These are phyloP conservation scores for Phytophthora chlamydospora DNA, from an alignment of 352 stramenopile species.

Conservation along the genomic window DNA sequence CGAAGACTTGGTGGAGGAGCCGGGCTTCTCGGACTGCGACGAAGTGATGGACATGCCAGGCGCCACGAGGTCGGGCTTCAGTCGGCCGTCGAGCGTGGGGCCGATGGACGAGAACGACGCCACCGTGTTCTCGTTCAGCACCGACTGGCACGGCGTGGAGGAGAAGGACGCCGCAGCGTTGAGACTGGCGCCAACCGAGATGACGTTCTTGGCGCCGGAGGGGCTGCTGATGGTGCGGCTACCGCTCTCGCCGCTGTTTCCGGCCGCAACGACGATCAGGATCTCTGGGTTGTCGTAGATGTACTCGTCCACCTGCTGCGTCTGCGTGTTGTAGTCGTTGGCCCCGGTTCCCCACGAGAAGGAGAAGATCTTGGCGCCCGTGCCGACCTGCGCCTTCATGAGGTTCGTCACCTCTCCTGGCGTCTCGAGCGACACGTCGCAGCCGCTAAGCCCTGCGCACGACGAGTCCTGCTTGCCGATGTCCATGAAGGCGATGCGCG, in stretches of 20 bases:
- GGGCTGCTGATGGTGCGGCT: slow-evolving; percentile 65
- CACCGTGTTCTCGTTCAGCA: slow-evolving; percentile 71
- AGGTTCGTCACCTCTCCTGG: slow-evolving; percentile 51
- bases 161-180: slow-evolving; percentile 59
- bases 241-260: slow-evolving; percentile 81
- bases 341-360: slow-evolving; percentile 74
- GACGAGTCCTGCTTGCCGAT: slow-evolving; percentile 64
- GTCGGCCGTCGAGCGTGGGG: slow-evolving; percentile 65
- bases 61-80: slow-evolving; percentile 83
- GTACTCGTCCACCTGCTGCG: slow-evolving; percentile 65
- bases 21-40: slow-evolving; percentile 57
- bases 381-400: slow-evolving; percentile 62
- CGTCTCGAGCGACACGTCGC: slow-evolving; percentile 52
- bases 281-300: slow-evolving; percentile 82
- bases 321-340: slow-evolving; percentile 71
- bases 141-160: slow-evolving; percentile 47
- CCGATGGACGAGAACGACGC: slow-evolving; percentile 76
- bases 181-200: slow-evolving; percentile 79
- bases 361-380: slow-evolving; percentile 66
- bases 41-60: slow-evolving; percentile 78
- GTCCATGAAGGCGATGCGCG: slow-evolving; percentile 90
- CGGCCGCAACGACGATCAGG: slow-evolving; percentile 81
- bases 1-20: slow-evolving; percentile 48
- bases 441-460: slow-evolving; percentile 47
- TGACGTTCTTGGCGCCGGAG: slow-evolving; percentile 84